These are phyloP conservation scores for Cladosporium austrohemisphaericum DNA, from an alignment of 2,329 filamentous ascomycete genomes.

Conservation along the genomic window DNA sequence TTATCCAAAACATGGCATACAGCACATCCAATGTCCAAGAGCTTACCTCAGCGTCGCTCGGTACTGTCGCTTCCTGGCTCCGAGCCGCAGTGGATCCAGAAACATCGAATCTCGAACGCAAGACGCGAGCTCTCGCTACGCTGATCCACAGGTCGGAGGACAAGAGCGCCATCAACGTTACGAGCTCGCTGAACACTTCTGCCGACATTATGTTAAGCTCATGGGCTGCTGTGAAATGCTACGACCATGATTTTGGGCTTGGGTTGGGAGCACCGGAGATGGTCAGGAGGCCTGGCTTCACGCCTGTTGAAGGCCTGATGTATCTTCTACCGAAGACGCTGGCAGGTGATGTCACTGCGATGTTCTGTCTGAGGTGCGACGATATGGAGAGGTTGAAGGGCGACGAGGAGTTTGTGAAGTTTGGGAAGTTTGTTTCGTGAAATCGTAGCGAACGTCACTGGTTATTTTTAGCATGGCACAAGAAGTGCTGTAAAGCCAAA, in stretches of 20 bases:
- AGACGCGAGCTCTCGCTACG: constrained; percentile 43
- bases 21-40: constrained; percentile 31
- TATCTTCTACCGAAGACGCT: constrained; percentile 48
- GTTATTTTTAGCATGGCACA: too few species aligned
- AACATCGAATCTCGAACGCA: constrained; percentile 34
- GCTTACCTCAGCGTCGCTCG: constrained; percentile 30
- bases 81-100: constrained; percentile 39
- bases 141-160: constrained; percentile 35
- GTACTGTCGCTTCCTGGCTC: constrained; percentile 37
- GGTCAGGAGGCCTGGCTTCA: constrained; percentile 49
- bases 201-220: constrained; percentile 53
- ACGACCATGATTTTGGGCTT: constrained; percentile 47
- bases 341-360: constrained; percentile 45
- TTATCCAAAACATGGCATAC: constrained; percentile 48
- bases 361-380: constrained; percentile 45
- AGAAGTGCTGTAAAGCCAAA: too few species aligned
- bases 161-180: constrained; percentile 36
- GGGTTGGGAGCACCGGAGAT: constrained; percentile 46
- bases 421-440: constrained; percentile 37
- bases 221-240: constrained; percentile 49
- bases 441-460: too few species aligned
- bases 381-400: constrained; percentile 45
- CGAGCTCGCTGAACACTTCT: constrained; percentile 35
- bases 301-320: constrained; percentile 45
- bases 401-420: constrained; percentile 43